Evolutionary conservation across 768 basidiomycete species (phyloP), one percentile per base, ranked within the genome.

Genomic region (Hericium coralloides): DNA sequence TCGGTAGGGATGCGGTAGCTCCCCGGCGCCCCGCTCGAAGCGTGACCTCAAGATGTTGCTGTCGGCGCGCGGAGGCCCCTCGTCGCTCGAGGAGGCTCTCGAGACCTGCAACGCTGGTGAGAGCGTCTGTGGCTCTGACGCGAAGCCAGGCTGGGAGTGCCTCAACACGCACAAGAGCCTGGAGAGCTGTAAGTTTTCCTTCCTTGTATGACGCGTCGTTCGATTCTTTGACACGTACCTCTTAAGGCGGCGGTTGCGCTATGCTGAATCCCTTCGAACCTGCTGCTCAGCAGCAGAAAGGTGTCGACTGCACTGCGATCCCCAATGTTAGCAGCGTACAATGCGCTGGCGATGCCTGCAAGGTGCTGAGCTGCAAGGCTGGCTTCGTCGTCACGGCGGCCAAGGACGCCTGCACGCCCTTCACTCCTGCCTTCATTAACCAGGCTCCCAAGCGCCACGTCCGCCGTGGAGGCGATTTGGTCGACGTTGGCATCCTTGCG

Each of bases 121-220:
- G 65, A 61, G 59, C 12, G 70, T 76, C 22, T 77, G 76, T 52
- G 75, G 75, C 7, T 65, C 66, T 38, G 72, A 73, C 51, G 62
- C 65, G 8, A 63, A 64, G 52, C 31, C 31, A 8, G 67, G 58
- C 23, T 76, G 71, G 55, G 76, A 76, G 59, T 77, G 76, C 54
- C 60, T 77, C 54, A 68, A 76, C 57, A 71, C 69, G 36, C 59
- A 58, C 3, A 60, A 55, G 25, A 62, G 70, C 12, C 67, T 68
- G n/a, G 55, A 55, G 17, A 55, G 55, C 47, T 55, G 55, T 55
- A 36, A 15, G 55, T 55, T 37, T 26, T 3, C n/a, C 18, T 25
- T 45, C 31, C 1, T 31, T 9, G 7, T 9, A 31, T 31, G 31
- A 31, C 31, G 31, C 31, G 31, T 31, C 31, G 31, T 0, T 31